phyloP scores from a whole-genome alignment of 2,329 filamentous ascomycete genomes.

The Curvularia eragrostidis region DNA sequence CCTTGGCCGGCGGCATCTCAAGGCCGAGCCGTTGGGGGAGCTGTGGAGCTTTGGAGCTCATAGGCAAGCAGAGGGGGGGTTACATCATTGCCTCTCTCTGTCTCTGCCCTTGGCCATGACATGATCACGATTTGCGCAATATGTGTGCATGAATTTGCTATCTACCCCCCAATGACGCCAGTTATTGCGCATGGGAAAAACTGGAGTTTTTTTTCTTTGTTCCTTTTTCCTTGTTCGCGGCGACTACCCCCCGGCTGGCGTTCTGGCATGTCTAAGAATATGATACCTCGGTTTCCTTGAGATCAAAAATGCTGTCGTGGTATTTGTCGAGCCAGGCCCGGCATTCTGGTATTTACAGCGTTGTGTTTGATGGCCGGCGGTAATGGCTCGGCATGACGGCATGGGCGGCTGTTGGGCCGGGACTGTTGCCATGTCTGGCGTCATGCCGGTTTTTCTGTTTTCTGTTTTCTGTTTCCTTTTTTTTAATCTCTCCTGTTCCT shows the following conservation, averaged over 20 bases:
- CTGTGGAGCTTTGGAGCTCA: neutral
- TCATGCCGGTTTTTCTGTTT: no score
- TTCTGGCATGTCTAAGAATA: conserved; percentile 21
- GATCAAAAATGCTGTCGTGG: conserved; percentile 8
- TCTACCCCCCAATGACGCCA: conserved; percentile 16
- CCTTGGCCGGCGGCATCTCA: neutral
- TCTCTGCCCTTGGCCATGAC: neutral
- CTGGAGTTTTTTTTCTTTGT: conserved; percentile 5
- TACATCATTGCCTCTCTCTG: neutral
- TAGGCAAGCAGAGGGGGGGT: no score
- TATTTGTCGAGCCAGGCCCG: conserved; percentile 3
- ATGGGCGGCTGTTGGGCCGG: conserved; percentile 6
- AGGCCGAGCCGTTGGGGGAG: neutral
- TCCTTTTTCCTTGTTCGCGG: no score
- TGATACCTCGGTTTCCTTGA: conserved; percentile 22
- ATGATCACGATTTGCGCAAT: neutral
- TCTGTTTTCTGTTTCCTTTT: neutral
- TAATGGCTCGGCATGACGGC: conserved; percentile 1
- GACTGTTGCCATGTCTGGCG: neutral
- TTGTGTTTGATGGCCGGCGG: conserved; percentile 2
- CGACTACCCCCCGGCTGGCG: conserved; percentile 18
- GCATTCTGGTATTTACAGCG: conserved; percentile 5
- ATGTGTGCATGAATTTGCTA: conserved; percentile 2
- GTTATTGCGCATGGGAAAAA: conserved; percentile 16
- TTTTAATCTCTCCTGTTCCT: conserved; percentile 1